Evolutionary conservation across 1,284 basidiomycete genomes (phyloP), one percentile per base, ranked within the genome.

Genomic region (Flammula alnicola): DNA sequence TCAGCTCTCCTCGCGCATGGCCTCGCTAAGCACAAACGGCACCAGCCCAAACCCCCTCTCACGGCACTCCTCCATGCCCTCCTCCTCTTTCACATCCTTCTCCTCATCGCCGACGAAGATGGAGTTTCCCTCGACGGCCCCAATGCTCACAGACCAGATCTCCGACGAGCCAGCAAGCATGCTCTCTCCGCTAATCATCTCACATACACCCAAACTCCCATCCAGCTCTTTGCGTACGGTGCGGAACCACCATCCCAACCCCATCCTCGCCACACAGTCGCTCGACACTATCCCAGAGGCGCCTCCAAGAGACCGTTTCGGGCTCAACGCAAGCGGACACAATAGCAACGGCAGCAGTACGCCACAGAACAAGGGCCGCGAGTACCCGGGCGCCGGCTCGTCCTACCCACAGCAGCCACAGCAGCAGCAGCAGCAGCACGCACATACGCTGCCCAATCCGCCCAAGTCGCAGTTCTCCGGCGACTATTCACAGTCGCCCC

Each of bases 141-240:
- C 62, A 47, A 57, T 74, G 46, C 17, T 36, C 16, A 65, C 43
- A 59, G 70, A 20, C 30, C 69, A 39, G 49, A 59, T 84, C 44
- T 73, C 79, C 5, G 84, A 86, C 20, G 84, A 86, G 55, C 74
- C 84, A 1, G 57, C 68, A 9, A 75, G 66, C 35, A 70, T 83
- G n/a, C 71, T 87, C 22, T n/a, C n/a, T n/a, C n/a, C n/a, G n/a
- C n/a, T n/a, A n/a, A n/a, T n/a, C n/a, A n/a, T n/a, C n/a, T n/a
- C n/a, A n/a, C n/a, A n/a, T n/a, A n/a, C n/a, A n/a, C n/a, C n/a
- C n/a, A n/a, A n/a, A n/a, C n/a, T n/a, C n/a, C n/a, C n/a, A n/a
- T n/a, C n/a, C n/a, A n/a, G n/a, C n/a, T n/a, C n/a, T n/a, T n/a
- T n/a, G n/a, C n/a, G n/a, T n/a, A 62, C 71, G 9, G 57, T 75